phyloP scores from a whole-genome alignment of 164 flowering plant genomes.

The Macadamia tetraphylla region DNA sequence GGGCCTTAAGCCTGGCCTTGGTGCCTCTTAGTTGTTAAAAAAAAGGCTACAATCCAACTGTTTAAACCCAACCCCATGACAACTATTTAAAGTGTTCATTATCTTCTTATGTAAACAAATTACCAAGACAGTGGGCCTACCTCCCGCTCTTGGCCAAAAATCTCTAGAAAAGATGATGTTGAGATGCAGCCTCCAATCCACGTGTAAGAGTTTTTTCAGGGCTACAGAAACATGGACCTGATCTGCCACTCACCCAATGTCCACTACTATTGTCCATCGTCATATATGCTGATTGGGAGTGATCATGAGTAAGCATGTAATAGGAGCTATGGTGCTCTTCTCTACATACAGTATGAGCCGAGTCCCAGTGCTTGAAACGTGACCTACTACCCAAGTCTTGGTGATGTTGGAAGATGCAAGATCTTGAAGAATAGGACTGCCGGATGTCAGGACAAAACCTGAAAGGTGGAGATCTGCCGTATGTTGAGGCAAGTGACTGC shows the following conservation, averaged over 20 bases:
- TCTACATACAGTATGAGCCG: slow-evolving; percentile 36
- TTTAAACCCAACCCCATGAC: too few species aligned
- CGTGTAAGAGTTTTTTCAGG: slow-evolving; percentile 24
- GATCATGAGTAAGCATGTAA: slow-evolving; percentile 43
- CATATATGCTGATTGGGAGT: slow-evolving; percentile 35
- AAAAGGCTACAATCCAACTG: too few species aligned
- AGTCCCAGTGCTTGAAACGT: slow-evolving; percentile 24
- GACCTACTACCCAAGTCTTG: slow-evolving; percentile 30
- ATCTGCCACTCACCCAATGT: slow-evolving; percentile 26
- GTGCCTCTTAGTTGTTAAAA: too few species aligned
- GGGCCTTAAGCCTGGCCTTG: too few species aligned
- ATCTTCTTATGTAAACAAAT: too few species aligned
- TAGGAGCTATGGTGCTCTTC: slow-evolving; percentile 60
- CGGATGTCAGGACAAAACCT: slow-evolving; percentile 19
- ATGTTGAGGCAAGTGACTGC: slow-evolving; percentile 24
- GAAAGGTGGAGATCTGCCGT: slow-evolving; percentile 20
- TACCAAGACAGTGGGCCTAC: slow-evolving; percentile 16
- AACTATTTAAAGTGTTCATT: too few species aligned
- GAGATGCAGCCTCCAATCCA: slow-evolving; percentile 19
- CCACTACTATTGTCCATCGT: slow-evolving; percentile 26
- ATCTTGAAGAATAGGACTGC: slow-evolving; percentile 25
- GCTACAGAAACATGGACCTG: slow-evolving; percentile 19
- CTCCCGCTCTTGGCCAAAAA: slow-evolving; percentile 30
- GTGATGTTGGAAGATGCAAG: slow-evolving; percentile 36
- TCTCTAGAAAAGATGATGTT: slow-evolving; percentile 18